Evolutionary conservation across 129 eudicot genomes (phyloP).

Genomic region (Smallanthus sonchifolius): DNA sequence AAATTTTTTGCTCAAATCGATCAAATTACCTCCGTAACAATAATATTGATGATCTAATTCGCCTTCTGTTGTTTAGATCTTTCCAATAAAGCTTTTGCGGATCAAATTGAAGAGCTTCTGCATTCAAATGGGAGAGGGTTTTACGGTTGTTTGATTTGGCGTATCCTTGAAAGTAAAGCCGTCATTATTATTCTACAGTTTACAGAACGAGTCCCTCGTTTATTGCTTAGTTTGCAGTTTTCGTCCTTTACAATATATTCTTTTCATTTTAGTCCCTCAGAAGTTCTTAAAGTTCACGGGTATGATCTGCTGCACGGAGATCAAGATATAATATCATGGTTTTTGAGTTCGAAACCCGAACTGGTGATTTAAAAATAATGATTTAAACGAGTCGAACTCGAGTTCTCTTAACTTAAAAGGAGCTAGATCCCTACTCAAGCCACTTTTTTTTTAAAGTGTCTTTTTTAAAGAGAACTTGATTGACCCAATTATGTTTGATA

Average conservation of each 20-base stretch:
- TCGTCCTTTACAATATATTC: background rate
- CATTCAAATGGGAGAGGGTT: slow-evolving; percentile 31
- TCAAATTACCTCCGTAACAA: slow-evolving; percentile 16
- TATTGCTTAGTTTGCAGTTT: background rate
- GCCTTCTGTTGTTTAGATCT: background rate
- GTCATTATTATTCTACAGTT: background rate
- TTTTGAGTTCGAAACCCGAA: no score
- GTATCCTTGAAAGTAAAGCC: slow-evolving; percentile 4
- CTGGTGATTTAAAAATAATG: no score
- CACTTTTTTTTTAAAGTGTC: no score
- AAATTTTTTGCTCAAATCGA: background rate
- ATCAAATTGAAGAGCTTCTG: slow-evolving; percentile 4
- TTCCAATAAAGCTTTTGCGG: background rate
- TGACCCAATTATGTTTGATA: no score
- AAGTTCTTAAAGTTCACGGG: no score
- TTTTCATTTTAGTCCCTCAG: no score
- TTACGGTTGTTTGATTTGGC: slow-evolving; percentile 25
- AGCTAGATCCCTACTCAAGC: no score
- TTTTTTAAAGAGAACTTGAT: no score
- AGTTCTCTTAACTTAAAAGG: no score
- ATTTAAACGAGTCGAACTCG: no score
- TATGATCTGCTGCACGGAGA: no score
- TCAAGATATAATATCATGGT: no score
- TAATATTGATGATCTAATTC: background rate
- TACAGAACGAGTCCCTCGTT: slow-evolving; percentile 7